Evolutionary conservation across 345 rosid genomes (phyloP).

Genomic region (Adansonia digitata): DNA sequence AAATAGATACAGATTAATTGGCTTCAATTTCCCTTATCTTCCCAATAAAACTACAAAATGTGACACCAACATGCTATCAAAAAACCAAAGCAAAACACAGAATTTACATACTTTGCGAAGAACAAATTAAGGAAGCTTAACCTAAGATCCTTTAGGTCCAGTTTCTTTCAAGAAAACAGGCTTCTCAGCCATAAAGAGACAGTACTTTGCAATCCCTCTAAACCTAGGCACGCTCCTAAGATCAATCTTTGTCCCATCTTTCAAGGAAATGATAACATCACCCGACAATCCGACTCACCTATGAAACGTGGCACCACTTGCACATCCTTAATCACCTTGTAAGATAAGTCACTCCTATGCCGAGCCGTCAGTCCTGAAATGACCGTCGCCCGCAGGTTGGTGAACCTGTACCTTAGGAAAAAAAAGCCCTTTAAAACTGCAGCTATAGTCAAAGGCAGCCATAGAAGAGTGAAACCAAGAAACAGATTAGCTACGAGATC

Average conservation of each 20-base stretch:
- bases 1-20: neutral
- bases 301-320: conserved; percentile 89
- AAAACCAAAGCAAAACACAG: neutral
- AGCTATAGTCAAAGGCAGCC: conserved; percentile 92
- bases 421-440: conserved; percentile 80
- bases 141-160: conserved; percentile 48
- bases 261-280: conserved; percentile 69
- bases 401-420: conserved; percentile 79
- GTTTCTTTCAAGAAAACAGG: conserved; percentile 47
- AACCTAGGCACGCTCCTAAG: conserved; percentile 86
- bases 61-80: neutral
- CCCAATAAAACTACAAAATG: neutral
- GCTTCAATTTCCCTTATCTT: neutral
- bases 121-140: neutral
- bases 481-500: conserved; percentile 77
- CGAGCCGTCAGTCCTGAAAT: conserved; percentile 81
- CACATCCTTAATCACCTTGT: conserved; percentile 77
- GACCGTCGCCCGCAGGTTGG: conserved; percentile 85
- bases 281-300: conserved; percentile 99
- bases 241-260: conserved; percentile 78
- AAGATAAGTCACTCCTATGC: conserved; percentile 88
- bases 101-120: conserved; percentile 3
- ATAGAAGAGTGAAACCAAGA: conserved; percentile 76
- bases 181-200: conserved; percentile 67
- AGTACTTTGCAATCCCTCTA: conserved; percentile 79